Evolutionary conservation across 495 filamentous ascomycete genomes (phyloP), one percentile per base, ranked within the genome.

Genomic region (Xylaria sp.): DNA sequence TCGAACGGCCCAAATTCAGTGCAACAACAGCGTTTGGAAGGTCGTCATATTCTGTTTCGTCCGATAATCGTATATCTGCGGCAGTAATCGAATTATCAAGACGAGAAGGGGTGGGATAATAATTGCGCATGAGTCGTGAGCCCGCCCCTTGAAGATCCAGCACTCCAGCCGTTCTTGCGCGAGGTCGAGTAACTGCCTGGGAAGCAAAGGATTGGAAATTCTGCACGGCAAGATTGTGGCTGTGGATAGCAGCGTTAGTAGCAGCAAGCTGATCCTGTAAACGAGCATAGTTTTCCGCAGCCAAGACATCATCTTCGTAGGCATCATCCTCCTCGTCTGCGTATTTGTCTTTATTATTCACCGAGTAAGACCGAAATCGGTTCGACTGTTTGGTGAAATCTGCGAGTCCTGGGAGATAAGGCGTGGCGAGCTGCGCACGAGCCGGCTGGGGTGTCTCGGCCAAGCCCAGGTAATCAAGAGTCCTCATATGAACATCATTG

Each of bases 331-430:
- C 95, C 71, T 97, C 94, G 68, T 97, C 94, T 0, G 92, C 96
- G 76, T 98, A 98, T 81, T 97, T 97, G 79, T 98, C 96, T 80
- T 97, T 98, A 50, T 97, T 96, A 80, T 99, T 98, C 59, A 99
- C 96, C 26, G 96, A 99, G 79, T 97, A 98, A 37, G 96, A 99
- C 21, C 96, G 90, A 81, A 98, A 94, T 57, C 96, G 88, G 80
- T 92, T 98, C 66, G 92, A 87, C 71, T 90, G 93, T 79, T 91
- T 93, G 72, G 89, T 90, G 74, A 93, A 88, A 64, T 88, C 86
- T 59, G 89, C 89, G 75, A 96, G 83, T 70, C 93, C 93, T 58
- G 92, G 92, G n/a, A 97, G 83, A 73, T 94, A 91, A 5, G 92
- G 92, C 37, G 90, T 90, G 59, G 89, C 88, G 72, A 97, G 85